phyloP scores from a whole-genome alignment of 2,329 filamentous ascomycete species.

The Bipolaris oryzae region DNA sequence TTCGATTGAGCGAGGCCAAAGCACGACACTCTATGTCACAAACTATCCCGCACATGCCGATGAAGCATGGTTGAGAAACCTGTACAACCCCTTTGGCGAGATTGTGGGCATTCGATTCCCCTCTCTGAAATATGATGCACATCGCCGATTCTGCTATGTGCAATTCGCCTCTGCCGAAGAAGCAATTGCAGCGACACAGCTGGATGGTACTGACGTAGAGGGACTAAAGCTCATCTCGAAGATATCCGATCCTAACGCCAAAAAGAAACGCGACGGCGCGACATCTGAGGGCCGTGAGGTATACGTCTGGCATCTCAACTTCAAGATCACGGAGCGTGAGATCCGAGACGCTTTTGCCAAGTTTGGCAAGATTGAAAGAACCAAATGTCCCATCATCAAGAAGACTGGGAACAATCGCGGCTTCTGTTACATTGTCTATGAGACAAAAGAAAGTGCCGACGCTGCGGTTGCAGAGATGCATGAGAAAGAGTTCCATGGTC shows the following conservation, averaged over 20 bases:
- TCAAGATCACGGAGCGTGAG: slow-evolving; percentile 75
- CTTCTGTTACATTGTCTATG: slow-evolving; percentile 79
- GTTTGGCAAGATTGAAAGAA: slow-evolving; percentile 74
- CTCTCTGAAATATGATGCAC: slow-evolving; percentile 85
- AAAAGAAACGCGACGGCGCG: slow-evolving; percentile 79
- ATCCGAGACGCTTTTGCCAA: slow-evolving; percentile 73
- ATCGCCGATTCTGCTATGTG: slow-evolving; percentile 93
- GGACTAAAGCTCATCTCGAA: slow-evolving; percentile 74
- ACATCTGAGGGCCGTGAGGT: slow-evolving; percentile 87
- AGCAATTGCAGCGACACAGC: slow-evolving; percentile 63
- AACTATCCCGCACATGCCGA: slow-evolving; percentile 85
- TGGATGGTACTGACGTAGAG: slow-evolving; percentile 73
- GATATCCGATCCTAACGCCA: slow-evolving; percentile 81
- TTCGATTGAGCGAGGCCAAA: slow-evolving; percentile 73
- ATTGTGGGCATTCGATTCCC: slow-evolving; percentile 88
- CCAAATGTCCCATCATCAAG: slow-evolving; percentile 70
- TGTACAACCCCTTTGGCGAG: slow-evolving; percentile 75
- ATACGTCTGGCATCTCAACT: slow-evolving; percentile 83
- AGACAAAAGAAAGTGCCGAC: slow-evolving; percentile 67
- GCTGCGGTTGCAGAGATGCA: slow-evolving; percentile 70
- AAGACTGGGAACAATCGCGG: slow-evolving; percentile 74
- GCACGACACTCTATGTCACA: slow-evolving; percentile 83
- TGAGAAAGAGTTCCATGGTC: slow-evolving; percentile 70
- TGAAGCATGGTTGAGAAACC: slow-evolving; percentile 68
- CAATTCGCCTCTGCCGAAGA: slow-evolving; percentile 70